phyloP scores from a whole-genome alignment of 2,329 filamentous ascomycete genomes.

The Trichophaea hybrida region DNA sequence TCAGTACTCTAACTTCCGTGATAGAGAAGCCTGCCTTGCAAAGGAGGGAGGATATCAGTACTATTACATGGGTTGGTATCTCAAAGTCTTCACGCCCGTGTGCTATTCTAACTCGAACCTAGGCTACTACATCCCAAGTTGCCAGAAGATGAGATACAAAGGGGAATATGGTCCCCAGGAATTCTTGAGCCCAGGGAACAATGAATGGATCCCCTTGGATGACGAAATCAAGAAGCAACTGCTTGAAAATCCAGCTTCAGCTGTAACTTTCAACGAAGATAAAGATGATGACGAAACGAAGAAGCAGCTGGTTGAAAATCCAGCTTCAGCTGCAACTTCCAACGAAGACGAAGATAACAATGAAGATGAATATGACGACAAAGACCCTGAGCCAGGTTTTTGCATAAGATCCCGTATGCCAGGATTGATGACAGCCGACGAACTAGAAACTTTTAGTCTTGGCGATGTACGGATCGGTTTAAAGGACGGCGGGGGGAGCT shows the following conservation, averaged over 20 bases:
- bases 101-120: slow-evolving; percentile 22
- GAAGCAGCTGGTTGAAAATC: slow-evolving; percentile 36
- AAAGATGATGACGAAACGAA: slow-evolving; percentile 37
- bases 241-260: slow-evolving; percentile 31
- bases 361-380: slow-evolving; percentile 1
- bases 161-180: slow-evolving; percentile 62
- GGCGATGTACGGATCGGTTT: slow-evolving; percentile 12
- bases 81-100: not conserved
- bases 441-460: slow-evolving; percentile 14
- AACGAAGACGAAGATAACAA: not conserved
- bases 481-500: not conserved
- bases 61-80: slow-evolving; percentile 50
- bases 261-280: not conserved
- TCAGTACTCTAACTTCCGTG: too few species aligned
- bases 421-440: slow-evolving; percentile 13
- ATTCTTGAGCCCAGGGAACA: slow-evolving; percentile 53
- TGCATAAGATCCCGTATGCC: slow-evolving; percentile 17
- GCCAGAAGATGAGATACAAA: slow-evolving; percentile 75
- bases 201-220: slow-evolving; percentile 48
- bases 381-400: slow-evolving; percentile 4
- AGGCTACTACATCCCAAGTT: slow-evolving; percentile 68
- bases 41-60: slow-evolving; percentile 54
- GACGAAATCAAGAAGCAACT: slow-evolving; percentile 38
- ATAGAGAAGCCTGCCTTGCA: slow-evolving; percentile 58
- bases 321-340: not conserved